Conservation (phyloP, 495 filamentous ascomycete species). For the Clavariopsis aquatica region DNA sequence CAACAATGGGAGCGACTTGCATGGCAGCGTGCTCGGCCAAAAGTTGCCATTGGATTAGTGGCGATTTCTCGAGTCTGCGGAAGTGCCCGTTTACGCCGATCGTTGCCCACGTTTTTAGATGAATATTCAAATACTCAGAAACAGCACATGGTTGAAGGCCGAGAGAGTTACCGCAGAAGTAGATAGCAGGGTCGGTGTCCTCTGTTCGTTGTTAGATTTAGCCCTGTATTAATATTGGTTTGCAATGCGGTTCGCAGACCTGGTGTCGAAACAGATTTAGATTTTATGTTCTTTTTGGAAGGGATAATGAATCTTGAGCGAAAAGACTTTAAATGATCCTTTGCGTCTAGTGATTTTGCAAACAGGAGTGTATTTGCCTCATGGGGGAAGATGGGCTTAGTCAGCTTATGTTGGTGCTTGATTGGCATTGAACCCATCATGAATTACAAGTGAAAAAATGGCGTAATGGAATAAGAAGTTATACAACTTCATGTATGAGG, state of each 20-base stretch:
- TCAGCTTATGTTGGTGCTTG: background rate
- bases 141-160: constrained; percentile 80
- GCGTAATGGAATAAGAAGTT: background rate
- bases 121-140: constrained; percentile 66
- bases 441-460: background rate
- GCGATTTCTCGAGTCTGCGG: constrained; percentile 70
- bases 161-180: constrained; percentile 92
- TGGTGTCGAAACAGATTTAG: background rate
- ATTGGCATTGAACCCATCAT: background rate
- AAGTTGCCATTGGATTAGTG: constrained; percentile 76
- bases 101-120: constrained; percentile 81
- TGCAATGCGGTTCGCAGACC: background rate
- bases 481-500: background rate
- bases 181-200: constrained; percentile 58
- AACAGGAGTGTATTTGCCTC: background rate
- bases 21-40: constrained; percentile 69
- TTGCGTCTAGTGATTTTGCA: background rate
- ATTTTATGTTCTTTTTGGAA: background rate
- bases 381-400: background rate
- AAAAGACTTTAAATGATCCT: background rate
- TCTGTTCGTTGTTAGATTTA: background rate
- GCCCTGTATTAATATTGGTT: background rate
- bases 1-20: constrained; percentile 78
- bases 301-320: background rate
- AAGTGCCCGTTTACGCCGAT: constrained; percentile 93